Evolutionary conservation across 805 yeast species (phyloP), one percentile per base, ranked within the genome.

Genomic region (Candida pini): DNA sequence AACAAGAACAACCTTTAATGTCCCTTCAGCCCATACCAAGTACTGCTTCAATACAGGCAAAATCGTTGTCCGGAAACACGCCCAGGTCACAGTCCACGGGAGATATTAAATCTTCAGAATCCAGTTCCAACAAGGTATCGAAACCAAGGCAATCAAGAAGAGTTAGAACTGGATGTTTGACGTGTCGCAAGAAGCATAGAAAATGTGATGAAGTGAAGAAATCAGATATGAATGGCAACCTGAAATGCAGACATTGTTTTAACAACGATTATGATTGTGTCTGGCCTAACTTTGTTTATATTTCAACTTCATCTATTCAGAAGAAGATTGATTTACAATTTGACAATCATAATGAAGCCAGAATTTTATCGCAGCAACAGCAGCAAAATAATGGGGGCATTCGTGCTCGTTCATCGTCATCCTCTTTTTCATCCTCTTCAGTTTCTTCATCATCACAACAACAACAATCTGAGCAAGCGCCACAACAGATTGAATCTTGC

Each of bases 131-230:
- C 10, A 10, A 20, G 8, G 23, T 8, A 8, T 20, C 23, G 10
- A 20, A 8, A 20, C 23, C 23, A 16, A n/a, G 24, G 13, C 18
- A 14, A 19, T 10, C 24, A n/a, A 35, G 28, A 28, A 38, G 53
- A 26, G 53, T 45, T 4, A 42, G 53, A 28, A 53, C 56, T 3
- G 77, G 76, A 8, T 71, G 76, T 49, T 54, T 68, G 30, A 70
- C 75, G 7, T 71, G 76, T 45, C 64, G 76, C 21, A 71, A 66
- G 36, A 59, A 71, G 34, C 73, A 69, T 41, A 63, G 69, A 59
- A 71, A 71, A 45, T 71, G 77, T 50, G 76, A 71, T 48, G 76
- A 71, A 45, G 12, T 17, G 22, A 40, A 39, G 28, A 43, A 34
- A 17, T 30, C 13, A 10, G 24, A 18, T 28, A 14, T n/a, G 9